Evolutionary conservation across 2,329 filamentous ascomycete genomes (phyloP), one percentile per base, ranked within the genome.

Genomic region (Colletotrichum orchidophilum): DNA sequence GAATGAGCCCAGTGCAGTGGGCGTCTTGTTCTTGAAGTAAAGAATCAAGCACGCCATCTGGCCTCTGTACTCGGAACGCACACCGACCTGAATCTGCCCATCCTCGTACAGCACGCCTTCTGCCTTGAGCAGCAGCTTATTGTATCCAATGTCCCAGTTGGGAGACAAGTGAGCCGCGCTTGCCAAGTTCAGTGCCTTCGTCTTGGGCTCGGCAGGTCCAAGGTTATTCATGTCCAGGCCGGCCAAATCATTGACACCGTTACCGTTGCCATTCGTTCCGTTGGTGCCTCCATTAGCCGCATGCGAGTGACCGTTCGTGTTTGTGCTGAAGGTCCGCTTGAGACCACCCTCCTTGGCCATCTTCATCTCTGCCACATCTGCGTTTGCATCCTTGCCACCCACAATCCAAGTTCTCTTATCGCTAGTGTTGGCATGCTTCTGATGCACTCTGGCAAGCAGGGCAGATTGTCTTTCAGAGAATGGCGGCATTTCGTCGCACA

Each of bases 401-500:
- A 98, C 94, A 29, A 98, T 92, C 96, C 96, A 99, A 1, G 96
- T 98, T 73, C 96, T 90, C 83, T 97, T 97, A 81, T 99, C 96
- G 79, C 94, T 97, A 15, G 94, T 96, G 72, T 93, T 94, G 58
- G 93, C 93, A 77, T 97, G 95, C 84, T 97, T 98, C 82, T 97
- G 95, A 82, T 99, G 96, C 60, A 99, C 87, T 69, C 96, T 90
- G 49, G 96, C 98, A 12, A 99, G 86, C 31, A 99, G 86, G 1
- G 96, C 96, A 5, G 96, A 98, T 70, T 97, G 92, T 71, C 97
- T 88, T 81, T 99, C 95, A 0, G 96, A 97, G 83, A 98, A 99
- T 0, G 96, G 95, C 2, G 96, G 96, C 97, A 99, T 99, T 81
- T 99, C 96, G 76, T 99, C 96, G 80, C 95, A 97, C 6, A 99